Percentiles rank a stretch among this genome's conserved stretches.
Conservation (phyloP, 345 rosid species). For the Pugionium dolabratum region DNA sequence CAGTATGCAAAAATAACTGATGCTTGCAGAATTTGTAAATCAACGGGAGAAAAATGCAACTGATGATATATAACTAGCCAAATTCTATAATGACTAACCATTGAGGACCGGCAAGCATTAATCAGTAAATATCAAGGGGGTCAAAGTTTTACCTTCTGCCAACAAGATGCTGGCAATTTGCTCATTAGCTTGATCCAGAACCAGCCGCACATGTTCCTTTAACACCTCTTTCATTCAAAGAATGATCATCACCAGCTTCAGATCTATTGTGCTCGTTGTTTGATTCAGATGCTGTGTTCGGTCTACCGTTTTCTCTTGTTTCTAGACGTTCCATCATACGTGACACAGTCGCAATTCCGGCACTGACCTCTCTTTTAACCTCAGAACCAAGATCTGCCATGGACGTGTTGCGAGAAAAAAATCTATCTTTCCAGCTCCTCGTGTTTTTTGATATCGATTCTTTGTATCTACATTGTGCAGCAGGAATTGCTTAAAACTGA, state of each 20-base stretch:
- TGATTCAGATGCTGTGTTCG: slow-evolving; percentile 47
- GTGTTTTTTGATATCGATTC: slow-evolving; percentile 95
- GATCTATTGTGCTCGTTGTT: slow-evolving; percentile 37
- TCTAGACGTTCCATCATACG: slow-evolving; percentile 85
- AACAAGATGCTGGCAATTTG: slow-evolving; percentile 20
- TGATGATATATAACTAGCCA: too few species aligned
- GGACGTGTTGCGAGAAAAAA: slow-evolving; percentile 74
- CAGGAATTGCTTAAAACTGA: slow-evolving; percentile 1
- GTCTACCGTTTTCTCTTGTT: slow-evolving; percentile 50
- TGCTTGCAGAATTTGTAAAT: too few species aligned
- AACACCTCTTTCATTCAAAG: slow-evolving; percentile 39
- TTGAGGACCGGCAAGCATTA: too few species aligned
- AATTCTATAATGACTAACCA: too few species aligned
- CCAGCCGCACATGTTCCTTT: slow-evolving; percentile 51
- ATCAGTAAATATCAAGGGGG: too few species aligned
- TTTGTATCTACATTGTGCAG: slow-evolving; percentile 59
- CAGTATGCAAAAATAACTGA: too few species aligned
- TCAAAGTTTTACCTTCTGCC: slow-evolving; percentile 32
- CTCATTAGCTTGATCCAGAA: slow-evolving; percentile 54
- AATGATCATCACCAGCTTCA: slow-evolving; percentile 40
- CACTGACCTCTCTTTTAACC: slow-evolving; percentile 81
- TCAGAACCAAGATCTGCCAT: slow-evolving; percentile 76
- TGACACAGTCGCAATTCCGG: slow-evolving; percentile 85
- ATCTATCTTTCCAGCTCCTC: slow-evolving; percentile 87
- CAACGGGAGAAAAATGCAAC: too few species aligned